These are phyloP conservation scores for Bocquillonia castaneifolia DNA, from an alignment of 441 rosid species.

Conservation along the genomic window DNA sequence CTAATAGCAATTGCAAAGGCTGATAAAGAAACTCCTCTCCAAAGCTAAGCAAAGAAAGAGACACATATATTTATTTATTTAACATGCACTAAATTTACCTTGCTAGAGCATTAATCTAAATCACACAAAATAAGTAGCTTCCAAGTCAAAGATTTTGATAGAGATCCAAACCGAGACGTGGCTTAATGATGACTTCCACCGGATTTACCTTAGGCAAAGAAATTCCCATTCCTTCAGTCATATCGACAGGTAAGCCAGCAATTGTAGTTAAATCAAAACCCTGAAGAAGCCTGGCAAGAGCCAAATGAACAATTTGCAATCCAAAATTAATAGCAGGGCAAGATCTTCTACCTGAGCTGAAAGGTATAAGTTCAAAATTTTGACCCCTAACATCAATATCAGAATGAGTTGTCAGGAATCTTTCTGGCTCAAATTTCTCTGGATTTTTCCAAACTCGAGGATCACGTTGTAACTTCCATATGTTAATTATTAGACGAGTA, in stretches of 20 bases:
- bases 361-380: slow-evolving; percentile 39
- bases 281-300: slow-evolving; percentile 37
- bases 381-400: slow-evolving; percentile 26
- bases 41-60: too few species aligned
- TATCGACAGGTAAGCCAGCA: slow-evolving; percentile 26
- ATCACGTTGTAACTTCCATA: slow-evolving; percentile 50
- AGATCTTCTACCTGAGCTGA: slow-evolving; percentile 39
- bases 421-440: slow-evolving; percentile 30
- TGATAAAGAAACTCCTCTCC: too few species aligned
- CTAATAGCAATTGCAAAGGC: too few species aligned
- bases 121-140: too few species aligned
- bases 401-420: slow-evolving; percentile 32
- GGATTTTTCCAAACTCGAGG: slow-evolving; percentile 35
- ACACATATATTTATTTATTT: too few species aligned
- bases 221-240: slow-evolving; percentile 44
- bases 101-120: too few species aligned
- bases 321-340: slow-evolving; percentile 44
- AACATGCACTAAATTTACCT: too few species aligned
- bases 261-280: slow-evolving; percentile 33
- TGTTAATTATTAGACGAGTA: slow-evolving; percentile 42
- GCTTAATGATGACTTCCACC: slow-evolving; percentile 37
- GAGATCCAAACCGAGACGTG: slow-evolving; percentile 35
- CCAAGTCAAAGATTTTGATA: slow-evolving; percentile 11
- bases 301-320: slow-evolving; percentile 29
- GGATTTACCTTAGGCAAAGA: slow-evolving; percentile 49